Evolutionary conservation across 2,329 filamentous ascomycete genomes (phyloP).

Genomic region (Rhinocladiella similis): DNA sequence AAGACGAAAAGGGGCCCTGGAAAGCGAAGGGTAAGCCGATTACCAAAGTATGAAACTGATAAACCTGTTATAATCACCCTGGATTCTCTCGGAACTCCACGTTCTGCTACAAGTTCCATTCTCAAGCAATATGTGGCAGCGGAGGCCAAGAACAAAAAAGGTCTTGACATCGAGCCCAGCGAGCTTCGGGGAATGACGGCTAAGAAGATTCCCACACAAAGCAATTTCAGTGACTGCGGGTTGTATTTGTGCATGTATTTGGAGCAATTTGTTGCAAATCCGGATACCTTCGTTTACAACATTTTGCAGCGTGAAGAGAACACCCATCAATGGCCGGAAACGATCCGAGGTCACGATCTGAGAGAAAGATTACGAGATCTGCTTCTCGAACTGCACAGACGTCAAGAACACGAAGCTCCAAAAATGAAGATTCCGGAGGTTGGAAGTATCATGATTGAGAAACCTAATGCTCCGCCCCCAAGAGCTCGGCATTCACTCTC

Average conservation of each 20-base stretch:
- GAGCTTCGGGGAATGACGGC: conserved; percentile 66
- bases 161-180: conserved; percentile 38
- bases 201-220: conserved; percentile 73
- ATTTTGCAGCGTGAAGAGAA: conserved; percentile 67
- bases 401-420: conserved; percentile 34
- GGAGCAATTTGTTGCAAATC: conserved; percentile 74
- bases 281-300: conserved; percentile 66
- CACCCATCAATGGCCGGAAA: conserved; percentile 34
- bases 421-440: conserved; percentile 24
- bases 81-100: conserved; percentile 73
- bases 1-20: conserved; percentile 13
- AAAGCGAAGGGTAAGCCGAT: conserved; percentile 33
- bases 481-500: background rate
- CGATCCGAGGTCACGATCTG: conserved; percentile 23
- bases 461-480: background rate
- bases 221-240: conserved; percentile 87
- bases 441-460: conserved; percentile 26
- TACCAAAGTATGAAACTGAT: conserved; percentile 49
- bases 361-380: conserved; percentile 25
- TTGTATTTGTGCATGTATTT: conserved; percentile 84
- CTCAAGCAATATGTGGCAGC: conserved; percentile 75
- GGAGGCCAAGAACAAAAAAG: conserved; percentile 66
- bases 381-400: conserved; percentile 27
- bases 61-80: conserved; percentile 78
- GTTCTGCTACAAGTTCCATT: conserved; percentile 59